phyloP scores from a whole-genome alignment of 129 eudicot species.

The Ambrosia trifida region DNA sequence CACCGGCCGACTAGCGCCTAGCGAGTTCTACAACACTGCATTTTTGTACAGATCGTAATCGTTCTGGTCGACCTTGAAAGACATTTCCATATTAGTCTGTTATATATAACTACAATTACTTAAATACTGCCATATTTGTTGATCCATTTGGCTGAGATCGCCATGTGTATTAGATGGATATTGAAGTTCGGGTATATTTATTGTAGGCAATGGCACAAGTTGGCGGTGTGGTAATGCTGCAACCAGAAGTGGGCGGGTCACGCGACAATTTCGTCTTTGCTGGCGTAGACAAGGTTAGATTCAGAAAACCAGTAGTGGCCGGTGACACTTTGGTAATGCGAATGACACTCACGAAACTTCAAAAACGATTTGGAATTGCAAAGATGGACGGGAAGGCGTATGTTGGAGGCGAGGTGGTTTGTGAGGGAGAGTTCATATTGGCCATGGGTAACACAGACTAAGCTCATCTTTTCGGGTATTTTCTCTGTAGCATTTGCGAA shows the following conservation, averaged over 20 bases:
- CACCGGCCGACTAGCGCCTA: no score
- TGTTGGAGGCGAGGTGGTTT: conserved; percentile 88
- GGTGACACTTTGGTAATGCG: conserved; percentile 97
- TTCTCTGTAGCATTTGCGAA: conserved; percentile 11
- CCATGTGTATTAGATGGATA: neutral
- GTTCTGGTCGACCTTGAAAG: neutral
- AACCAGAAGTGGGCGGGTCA: conserved; percentile 96
- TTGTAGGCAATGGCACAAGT: conserved; percentile 98
- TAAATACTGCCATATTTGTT: neutral
- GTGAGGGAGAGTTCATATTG: conserved; percentile 97
- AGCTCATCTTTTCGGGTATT: neutral
- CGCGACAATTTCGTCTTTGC: conserved; percentile 91
- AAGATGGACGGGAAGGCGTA: conserved; percentile 98
- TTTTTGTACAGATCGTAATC: neutral
- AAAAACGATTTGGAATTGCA: conserved; percentile 90
- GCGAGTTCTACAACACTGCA: no score
- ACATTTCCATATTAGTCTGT: neutral
- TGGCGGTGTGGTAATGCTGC: conserved; percentile 96
- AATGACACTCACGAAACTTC: conserved; percentile 90
- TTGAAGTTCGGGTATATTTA: conserved; percentile 6
- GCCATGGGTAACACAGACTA: conserved; percentile 77
- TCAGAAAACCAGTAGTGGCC: conserved; percentile 90
- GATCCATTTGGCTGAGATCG: neutral
- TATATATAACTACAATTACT: neutral
- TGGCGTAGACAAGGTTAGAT: conserved; percentile 93